Evolutionary conservation across 2,329 filamentous ascomycete genomes (phyloP), one percentile per base, ranked within the genome.

Genomic region (Stagonosporopsis tanaceti): DNA sequence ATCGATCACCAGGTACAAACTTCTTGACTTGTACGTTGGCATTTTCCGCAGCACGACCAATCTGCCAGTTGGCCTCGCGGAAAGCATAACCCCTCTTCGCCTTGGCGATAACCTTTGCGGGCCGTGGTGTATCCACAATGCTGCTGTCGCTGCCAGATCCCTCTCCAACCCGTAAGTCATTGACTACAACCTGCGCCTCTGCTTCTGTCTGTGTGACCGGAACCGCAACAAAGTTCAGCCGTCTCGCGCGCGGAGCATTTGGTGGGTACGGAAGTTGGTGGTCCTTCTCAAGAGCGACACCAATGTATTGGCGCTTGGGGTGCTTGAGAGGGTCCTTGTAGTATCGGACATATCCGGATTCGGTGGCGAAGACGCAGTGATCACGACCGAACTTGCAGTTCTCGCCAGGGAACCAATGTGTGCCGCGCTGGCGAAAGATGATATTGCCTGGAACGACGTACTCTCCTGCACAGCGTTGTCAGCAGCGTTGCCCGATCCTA

Each of bases 371-470:
- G 75, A 99, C 96, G 47, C 94, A 98, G 82, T 98, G 95, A 77
- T 99, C 93, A 60, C 95, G 90, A 47, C 95, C 95, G 83, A 98
- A 94, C 69, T 89, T 91, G 77, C 91, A 92, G 80, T 99, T 98
- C 76, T 98, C 95, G 70, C 95, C 95, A 1, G 95, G 90, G 76
- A 89, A 94, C 95, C 95, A 99, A 71, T 89, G 86, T 4, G 95
- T 96, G 69, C 95, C 95, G 71, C 94, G 89, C 79, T 99, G 95
- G 76, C 92, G 93, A 86, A 95, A 99, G 79, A 99, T 91, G 78
- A 99, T 99, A 82, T 97, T 98, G 52, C 95, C 95, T 4, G 93
- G 90, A 57, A 97, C 90, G 34, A 99, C 95, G 77, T 89, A 96
- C 81, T 97, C 90, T 75, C 94, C 90, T 93, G 72, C 35, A 47